A percentile compares a stretch with the other conserved stretches of the same genome.
phyloP scores from a whole-genome alignment of 192 early-diverging fungal species.

The Backusella tarrabulga region DNA sequence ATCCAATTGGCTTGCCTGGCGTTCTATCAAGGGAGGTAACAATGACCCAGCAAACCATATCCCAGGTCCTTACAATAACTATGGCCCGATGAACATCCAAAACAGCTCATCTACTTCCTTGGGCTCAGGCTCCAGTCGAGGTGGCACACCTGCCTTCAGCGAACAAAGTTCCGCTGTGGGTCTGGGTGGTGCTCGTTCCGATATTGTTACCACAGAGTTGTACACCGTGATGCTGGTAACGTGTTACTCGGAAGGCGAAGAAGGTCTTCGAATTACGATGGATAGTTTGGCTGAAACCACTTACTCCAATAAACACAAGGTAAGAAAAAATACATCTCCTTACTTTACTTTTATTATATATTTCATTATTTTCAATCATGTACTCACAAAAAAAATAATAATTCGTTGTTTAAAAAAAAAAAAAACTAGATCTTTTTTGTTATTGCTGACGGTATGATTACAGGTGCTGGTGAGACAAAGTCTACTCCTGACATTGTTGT shows the following conservation, averaged over 20 bases:
- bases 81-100: constrained; percentile 9
- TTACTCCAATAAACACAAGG: constrained; percentile 85
- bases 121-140: constrained; percentile 7
- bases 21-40: constrained; percentile 40
- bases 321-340: constrained; percentile 35
- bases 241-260: constrained; percentile 90
- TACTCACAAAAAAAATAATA: constrained; percentile 41
- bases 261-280: constrained; percentile 76
- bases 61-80: constrained; percentile 33
- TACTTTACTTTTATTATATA: background rate
- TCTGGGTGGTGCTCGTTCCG: constrained; percentile 23
- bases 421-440: constrained; percentile 78
- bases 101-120: constrained; percentile 14
- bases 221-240: constrained; percentile 81
- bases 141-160: constrained; percentile 12
- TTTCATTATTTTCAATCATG: background rate
- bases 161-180: constrained; percentile 20
- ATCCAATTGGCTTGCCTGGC: constrained; percentile 50
- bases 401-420: constrained; percentile 47
- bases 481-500: constrained; percentile 80
- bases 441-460: constrained; percentile 91
- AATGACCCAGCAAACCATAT: constrained; percentile 34
- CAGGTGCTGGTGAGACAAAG: constrained; percentile 70
- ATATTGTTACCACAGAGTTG: constrained; percentile 51
- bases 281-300: constrained; percentile 80